Base-by-base conservation (phyloP, 805 yeast genomes). In the Deakozyma indianensis region DNA sequence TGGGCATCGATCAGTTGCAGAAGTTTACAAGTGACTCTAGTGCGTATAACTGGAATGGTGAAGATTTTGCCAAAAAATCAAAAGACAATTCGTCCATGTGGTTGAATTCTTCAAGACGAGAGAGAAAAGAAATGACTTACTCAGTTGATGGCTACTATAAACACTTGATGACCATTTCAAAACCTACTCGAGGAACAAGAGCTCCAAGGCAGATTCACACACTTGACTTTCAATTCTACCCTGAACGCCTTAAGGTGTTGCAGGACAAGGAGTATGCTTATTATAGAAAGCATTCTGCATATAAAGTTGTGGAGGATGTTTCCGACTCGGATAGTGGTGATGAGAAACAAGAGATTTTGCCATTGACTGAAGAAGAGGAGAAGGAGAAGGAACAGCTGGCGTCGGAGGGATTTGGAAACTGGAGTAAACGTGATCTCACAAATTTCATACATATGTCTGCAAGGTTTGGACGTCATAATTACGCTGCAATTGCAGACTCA, bases 31-130 rank as follows among this genome's bases (percentile, higher is more conserved):
- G 86, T 11, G 96, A 90, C 54, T 94, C 86, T 52, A 80, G 81
- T 22, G 92, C 96, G 0, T 90, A 90, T 62, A 96, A 88, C 62
- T 90, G 98, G 98, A 87, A 92, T 57, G 98, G 98, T 16, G 73
- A 80, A 53, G 80, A 83, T 54, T 82, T 80, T 60, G 87, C 90
- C 49, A 75, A 77, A 54, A 49, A 53, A 40, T 53, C 58, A 24
- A 54, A 57, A 46, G 51, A 52, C 27, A 55, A 58, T n/a, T 9
- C 38, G 9, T 9, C 18, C 4, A 5, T 32, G 15, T 84, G 92
- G 90, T 78, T 86, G 51, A 80, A 83, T 50, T 94, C 94, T 4
- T 74, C 92, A 1, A 86, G 84, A 58, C 53, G 71, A 4, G 70
- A 67, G 35, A 57, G 71, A 5, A 60, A 59, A 43, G 67, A 63